Conservation (phyloP, 2,329 filamentous ascomycete genomes). For the Pestalotiopsis sp. region DNA sequence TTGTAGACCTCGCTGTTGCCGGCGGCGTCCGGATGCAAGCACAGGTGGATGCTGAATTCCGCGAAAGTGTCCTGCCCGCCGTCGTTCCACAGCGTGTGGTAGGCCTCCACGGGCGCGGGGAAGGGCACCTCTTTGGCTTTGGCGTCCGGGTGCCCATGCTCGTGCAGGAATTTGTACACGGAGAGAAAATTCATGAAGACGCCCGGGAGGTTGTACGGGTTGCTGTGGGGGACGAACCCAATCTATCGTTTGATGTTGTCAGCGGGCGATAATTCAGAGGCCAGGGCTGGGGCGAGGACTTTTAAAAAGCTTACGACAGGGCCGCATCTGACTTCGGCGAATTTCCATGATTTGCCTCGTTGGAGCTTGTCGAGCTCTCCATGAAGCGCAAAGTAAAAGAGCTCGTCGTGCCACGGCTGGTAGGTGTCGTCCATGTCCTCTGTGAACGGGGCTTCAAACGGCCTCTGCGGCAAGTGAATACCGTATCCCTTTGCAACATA, state of each 20-base stretch:
- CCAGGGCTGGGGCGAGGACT: too few species aligned
- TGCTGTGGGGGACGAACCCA: slow-evolving; percentile 11
- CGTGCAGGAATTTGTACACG: slow-evolving; percentile 9
- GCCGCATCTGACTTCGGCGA: slow-evolving; percentile 11
- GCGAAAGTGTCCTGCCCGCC: slow-evolving; percentile 11
- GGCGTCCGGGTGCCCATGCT: slow-evolving; percentile 6
- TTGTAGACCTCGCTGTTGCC: slow-evolving; percentile 5
- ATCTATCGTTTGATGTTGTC: neutral
- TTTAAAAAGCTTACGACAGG: neutral
- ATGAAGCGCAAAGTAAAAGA: slow-evolving; percentile 14
- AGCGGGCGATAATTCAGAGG: too few species aligned
- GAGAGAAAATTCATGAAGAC: slow-evolving; percentile 9
- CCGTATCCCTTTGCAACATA: neutral
- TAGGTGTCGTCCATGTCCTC: slow-evolving; percentile 5
- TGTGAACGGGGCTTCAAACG: slow-evolving; percentile 10
- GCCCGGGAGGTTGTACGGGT: slow-evolving; percentile 3
- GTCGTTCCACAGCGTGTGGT: neutral
- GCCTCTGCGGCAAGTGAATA: slow-evolving; percentile 3
- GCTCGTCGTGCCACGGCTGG: slow-evolving; percentile 12
- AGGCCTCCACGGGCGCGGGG: neutral
- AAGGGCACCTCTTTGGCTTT: neutral
- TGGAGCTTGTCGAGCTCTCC: slow-evolving; percentile 10
- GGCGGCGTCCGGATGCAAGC: neutral
- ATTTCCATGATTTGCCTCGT: slow-evolving; percentile 11
- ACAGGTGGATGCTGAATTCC: slow-evolving; percentile 11